Evolutionary conservation across 306 rosid genomes (phyloP).

Genomic region (Cucumis cinereus): DNA sequence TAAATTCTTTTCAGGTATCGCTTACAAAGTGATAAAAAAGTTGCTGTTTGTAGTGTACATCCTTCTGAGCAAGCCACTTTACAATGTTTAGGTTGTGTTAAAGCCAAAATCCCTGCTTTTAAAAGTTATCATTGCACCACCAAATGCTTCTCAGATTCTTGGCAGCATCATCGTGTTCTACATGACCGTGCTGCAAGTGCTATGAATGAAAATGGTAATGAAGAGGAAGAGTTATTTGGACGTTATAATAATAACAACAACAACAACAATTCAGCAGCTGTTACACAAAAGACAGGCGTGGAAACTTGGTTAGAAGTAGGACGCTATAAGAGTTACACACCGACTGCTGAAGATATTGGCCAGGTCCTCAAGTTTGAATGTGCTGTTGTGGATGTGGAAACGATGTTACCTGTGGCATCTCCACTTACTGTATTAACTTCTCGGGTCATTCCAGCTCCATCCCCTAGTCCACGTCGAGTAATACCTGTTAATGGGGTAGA

Average conservation of each 20-base stretch:
- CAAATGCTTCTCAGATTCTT: constrained; percentile 88
- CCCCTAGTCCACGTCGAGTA: constrained; percentile 67
- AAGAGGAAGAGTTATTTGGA: constrained; percentile 76
- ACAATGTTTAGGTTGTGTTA: constrained; percentile 84
- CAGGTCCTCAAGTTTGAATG: constrained; percentile 94
- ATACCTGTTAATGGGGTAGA: constrained; percentile 57
- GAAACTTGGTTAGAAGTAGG: constrained; percentile 96
- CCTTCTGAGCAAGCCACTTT: constrained; percentile 89
- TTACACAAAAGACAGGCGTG: constrained; percentile 70
- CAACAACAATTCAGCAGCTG: constrained; percentile 17
- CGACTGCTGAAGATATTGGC: constrained; percentile 80
- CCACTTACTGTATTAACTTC: constrained; percentile 56
- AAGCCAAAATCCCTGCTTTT: constrained; percentile 66
- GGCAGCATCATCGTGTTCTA: constrained; percentile 95
- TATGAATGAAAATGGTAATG: constrained; percentile 76
- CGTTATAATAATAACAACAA: constrained; percentile 34
- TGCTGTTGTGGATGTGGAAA: constrained; percentile 64
- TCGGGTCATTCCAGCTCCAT: constrained; percentile 93
- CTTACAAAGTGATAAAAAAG: constrained; percentile 75
- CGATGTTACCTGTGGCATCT: constrained; percentile 57
- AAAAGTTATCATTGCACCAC: constrained; percentile 91
- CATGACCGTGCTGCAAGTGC: constrained; percentile 96
- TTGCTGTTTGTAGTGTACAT: constrained; percentile 85
- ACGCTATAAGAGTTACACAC: constrained; percentile 63
- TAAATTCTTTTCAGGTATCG: constrained; percentile 55